phyloP scores from a whole-genome alignment of 2,329 filamentous ascomycete genomes.

The Aspergillus flavus region DNA sequence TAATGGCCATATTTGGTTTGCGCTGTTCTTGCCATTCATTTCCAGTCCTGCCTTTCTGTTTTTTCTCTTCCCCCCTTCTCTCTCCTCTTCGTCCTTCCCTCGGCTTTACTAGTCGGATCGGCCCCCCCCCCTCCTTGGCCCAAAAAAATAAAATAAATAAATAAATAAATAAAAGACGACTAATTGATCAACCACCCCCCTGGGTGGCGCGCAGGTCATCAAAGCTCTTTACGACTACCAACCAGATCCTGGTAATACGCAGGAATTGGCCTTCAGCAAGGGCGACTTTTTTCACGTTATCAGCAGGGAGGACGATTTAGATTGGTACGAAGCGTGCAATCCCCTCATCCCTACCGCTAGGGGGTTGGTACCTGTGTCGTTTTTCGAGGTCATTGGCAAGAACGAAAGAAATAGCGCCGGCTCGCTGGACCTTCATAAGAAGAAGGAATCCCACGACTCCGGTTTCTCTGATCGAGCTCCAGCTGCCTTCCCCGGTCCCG shows the following conservation, averaged over 20 bases:
- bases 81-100: slow-evolving; percentile 5
- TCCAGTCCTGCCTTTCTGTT: background rate
- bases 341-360: slow-evolving; percentile 80
- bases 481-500: slow-evolving; percentile 30
- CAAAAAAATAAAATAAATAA: background rate
- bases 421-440: slow-evolving; percentile 57
- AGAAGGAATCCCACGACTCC: slow-evolving; percentile 79
- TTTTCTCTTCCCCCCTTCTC: slow-evolving; percentile 4
- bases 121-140: slow-evolving; percentile 1
- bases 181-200: slow-evolving; percentile 20
- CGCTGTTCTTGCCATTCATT: background rate
- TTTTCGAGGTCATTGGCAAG: slow-evolving; percentile 90
- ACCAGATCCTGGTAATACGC: slow-evolving; percentile 65
- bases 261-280: slow-evolving; percentile 87
- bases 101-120: background rate
- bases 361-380: slow-evolving; percentile 89
- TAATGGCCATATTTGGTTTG: background rate
- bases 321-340: slow-evolving; percentile 99
- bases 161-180: background rate
- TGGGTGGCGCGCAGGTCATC: slow-evolving; percentile 70
- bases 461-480: slow-evolving; percentile 71
- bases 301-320: slow-evolving; percentile 86
- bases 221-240: slow-evolving; percentile 93
- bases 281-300: slow-evolving; percentile 99
- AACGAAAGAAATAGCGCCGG: slow-evolving; percentile 86